These are phyloP conservation scores for Aspergillus pseudoglaucus DNA, from an alignment of 2,329 filamentous ascomycete genomes.

Conservation along the genomic window DNA sequence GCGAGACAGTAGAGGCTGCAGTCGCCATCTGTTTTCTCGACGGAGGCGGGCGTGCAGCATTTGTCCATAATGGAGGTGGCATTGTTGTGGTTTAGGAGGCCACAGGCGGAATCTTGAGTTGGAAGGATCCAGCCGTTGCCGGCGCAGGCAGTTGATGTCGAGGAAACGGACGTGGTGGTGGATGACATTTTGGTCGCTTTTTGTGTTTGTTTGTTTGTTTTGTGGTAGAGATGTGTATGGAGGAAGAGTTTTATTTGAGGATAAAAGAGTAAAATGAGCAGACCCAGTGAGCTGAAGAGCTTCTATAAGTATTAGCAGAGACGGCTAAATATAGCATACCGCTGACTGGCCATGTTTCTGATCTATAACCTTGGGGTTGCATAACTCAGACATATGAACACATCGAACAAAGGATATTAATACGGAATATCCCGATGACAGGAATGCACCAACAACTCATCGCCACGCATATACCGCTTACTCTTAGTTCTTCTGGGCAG, in stretches of 20 bases:
- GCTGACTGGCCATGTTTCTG: background rate
- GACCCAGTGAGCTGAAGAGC: background rate
- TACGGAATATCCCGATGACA: background rate
- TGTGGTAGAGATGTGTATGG: background rate
- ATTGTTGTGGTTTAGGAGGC: constrained; percentile 34
- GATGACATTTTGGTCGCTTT: constrained; percentile 13
- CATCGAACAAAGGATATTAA: background rate
- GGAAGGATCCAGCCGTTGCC: constrained; percentile 39
- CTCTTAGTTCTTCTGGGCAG: too few species aligned
- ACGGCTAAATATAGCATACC: background rate
- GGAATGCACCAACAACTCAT: too few species aligned
- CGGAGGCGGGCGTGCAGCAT: constrained; percentile 43
- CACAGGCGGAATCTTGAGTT: constrained; percentile 41
- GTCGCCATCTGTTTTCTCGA: constrained; percentile 42
- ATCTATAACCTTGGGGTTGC: background rate
- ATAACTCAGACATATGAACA: background rate
- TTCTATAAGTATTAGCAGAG: background rate
- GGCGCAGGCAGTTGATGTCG: constrained; percentile 16
- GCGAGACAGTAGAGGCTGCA: constrained; percentile 50
- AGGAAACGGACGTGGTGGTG: constrained; percentile 14
- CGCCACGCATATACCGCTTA: too few species aligned
- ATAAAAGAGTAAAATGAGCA: background rate
- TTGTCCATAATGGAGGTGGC: constrained; percentile 38
- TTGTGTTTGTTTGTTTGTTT: background rate
- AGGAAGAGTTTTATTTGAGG: background rate